Base-by-base conservation (phyloP, 208 protist species). In the Trypanosoma boissoni region DNA sequence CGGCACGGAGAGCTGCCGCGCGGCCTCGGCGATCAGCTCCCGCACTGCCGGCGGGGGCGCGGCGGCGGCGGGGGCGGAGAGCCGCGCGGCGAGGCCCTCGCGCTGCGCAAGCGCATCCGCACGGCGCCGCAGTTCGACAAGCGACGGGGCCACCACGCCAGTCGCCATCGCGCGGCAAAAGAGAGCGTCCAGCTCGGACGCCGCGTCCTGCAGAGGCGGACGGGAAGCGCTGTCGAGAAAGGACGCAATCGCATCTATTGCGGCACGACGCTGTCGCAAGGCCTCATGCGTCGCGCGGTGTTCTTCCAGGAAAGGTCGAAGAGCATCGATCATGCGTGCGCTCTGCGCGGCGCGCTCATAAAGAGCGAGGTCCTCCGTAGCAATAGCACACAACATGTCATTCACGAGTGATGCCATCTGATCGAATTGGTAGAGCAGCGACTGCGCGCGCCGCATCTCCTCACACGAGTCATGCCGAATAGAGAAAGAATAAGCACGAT, bases 401-500 rank as follows among this genome's bases (percentile, higher is more conserved):
- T 59, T 42, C 1, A 72, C 66, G 27, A 64, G 44, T 2, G 36
- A 32, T 54, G 68, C 67, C 62, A 80, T 66, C n/a, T 20, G 31
- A 0, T n/a, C 16, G 57, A 73, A 78, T 21, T 71, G 50, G 27
- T 66, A 58, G 26, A 89, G 67, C 26, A 76, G 57, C 36, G 54
- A 3, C 57, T 85, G 72, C 27, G 78, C 82, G 4, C 41, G 49
- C 50, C 39, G 64, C 73, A 86, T 77, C 54, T 69, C 73, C 9
- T 70, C 36, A 42, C 54, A 63, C 10, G 53, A 58, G 24, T 58
- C 72, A 34, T 43, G 57, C 18, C 70, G 67, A 29, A 85, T 63
- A 18, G 73, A 76, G 48, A 78, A 83, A 52, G 67, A 69, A 53
- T 82, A 86, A 37, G 69, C 73, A 6, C 78, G 72, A 23, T 68